A percentile compares a stretch with the other conserved stretches of the same genome.
phyloP scores from a whole-genome alignment of 805 yeast genomes.

The Barnettozyma populi region DNA sequence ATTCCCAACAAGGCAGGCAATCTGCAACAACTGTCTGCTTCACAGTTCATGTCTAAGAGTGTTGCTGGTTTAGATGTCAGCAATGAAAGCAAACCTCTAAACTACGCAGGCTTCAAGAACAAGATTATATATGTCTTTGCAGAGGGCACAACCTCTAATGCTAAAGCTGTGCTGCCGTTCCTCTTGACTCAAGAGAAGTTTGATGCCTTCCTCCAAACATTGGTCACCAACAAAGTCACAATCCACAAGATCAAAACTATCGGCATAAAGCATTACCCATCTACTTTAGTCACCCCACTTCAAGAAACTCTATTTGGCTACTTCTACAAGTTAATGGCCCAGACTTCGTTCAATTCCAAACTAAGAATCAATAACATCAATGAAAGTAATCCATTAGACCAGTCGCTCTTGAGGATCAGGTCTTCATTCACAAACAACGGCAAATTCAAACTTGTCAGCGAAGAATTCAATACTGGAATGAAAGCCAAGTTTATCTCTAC shows the following conservation, averaged over 20 bases:
- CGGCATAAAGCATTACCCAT: constrained; percentile 25
- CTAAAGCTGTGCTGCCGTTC: constrained; percentile 66
- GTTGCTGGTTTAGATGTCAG: constrained; percentile 10
- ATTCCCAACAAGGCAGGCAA: constrained; percentile 32
- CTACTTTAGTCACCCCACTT: constrained; percentile 30
- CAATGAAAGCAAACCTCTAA: constrained; percentile 9
- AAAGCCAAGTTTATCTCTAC: constrained; percentile 40
- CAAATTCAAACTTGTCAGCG: constrained; percentile 43
- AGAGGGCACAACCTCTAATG: constrained; percentile 86
- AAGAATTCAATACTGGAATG: constrained; percentile 34
- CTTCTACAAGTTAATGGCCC: constrained; percentile 18
- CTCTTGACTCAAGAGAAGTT: constrained; percentile 24
- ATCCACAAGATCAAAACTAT: constrained; percentile 21
- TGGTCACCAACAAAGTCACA: neutral
- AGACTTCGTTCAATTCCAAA: constrained; percentile 21
- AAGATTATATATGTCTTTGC: constrained; percentile 52
- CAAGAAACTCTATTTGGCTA: constrained; percentile 13
- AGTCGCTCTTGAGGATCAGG: constrained; percentile 26
- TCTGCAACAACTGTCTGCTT: constrained; percentile 25
- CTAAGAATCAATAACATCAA: constrained; percentile 21
- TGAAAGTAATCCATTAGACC: constrained; percentile 18
- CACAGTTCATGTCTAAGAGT: constrained; percentile 28
- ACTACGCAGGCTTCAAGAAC: constrained; percentile 25
- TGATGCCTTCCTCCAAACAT: constrained; percentile 12
- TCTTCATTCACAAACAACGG: constrained; percentile 38